A percentile compares a stretch with the other conserved stretches of the same genome.
phyloP scores from a whole-genome alignment of 176 grass and related monocot species.

The Juncus inflexus region DNA sequence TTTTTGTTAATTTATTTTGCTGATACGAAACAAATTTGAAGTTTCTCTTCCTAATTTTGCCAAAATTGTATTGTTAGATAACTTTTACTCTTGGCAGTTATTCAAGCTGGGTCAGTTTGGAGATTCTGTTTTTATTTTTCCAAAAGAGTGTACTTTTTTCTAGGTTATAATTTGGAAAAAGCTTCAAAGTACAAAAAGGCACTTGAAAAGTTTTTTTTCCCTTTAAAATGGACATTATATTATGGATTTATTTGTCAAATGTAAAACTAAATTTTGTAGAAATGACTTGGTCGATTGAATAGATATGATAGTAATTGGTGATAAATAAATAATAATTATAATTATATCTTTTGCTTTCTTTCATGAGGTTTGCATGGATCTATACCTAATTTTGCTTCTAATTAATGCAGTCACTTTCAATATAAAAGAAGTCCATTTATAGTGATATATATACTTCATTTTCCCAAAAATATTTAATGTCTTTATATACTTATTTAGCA shows the following conservation, averaged over 20 bases:
- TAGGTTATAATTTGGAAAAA: constrained; percentile 1
- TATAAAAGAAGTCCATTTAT: constrained; percentile 12
- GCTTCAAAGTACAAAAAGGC: background rate
- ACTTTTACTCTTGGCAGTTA: too few species aligned
- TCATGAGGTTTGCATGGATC: background rate
- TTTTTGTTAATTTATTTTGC: too few species aligned
- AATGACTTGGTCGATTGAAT: too few species aligned
- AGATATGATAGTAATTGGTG: too few species aligned
- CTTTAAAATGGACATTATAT: background rate
- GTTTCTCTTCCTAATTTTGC: too few species aligned
- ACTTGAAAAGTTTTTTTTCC: background rate
- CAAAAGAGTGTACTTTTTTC: background rate
- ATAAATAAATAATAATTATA: too few species aligned
- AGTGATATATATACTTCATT: background rate
- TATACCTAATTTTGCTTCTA: constrained; percentile 3
- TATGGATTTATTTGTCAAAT: background rate
- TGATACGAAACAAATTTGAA: too few species aligned
- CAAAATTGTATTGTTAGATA: too few species aligned
- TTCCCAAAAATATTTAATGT: background rate
- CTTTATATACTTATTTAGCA: background rate
- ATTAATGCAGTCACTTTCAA: background rate
- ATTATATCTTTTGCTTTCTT: too few species aligned
- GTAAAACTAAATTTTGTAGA: too few species aligned
- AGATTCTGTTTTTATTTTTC: background rate
- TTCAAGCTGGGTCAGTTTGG: background rate